Evolutionary conservation across 75 land plant genomes (phyloP), one percentile per base, ranked within the genome.

Genomic region (Pinus taeda): DNA sequence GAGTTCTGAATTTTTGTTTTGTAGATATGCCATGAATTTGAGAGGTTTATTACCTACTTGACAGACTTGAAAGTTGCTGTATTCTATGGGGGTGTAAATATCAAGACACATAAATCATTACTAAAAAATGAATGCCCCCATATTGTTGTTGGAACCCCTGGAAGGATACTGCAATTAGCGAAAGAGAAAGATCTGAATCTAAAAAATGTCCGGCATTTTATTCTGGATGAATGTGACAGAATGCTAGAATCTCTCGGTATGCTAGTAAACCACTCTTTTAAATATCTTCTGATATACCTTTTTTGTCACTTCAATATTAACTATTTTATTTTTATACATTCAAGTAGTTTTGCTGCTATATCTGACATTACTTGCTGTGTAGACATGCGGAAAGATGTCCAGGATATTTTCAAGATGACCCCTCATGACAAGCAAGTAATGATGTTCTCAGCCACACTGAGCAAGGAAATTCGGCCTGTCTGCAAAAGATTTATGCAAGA

Each of bases 401-500:
- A 97, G 81, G 98, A 97, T 74, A 97, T 97, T 42, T 97, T 97
- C 85, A 97, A 97, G 91, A 85, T 95, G 88, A 97, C 99, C 26
- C 99, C 98, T 55, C 99, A 97, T 81, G 99, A 97, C 77, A 97
- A 97, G 88, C 99, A 97, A 90, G 99, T 97, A 11, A 97, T 95
- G 99, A 97, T 97, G 99, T 97, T 97, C 80, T 97, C 99, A 30
- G 99, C 99, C 15, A 97, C 99, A 15, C 88, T 97, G 62, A 97
- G 99, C 98, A 97, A 97, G 83, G 99, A 97, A 79, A 97, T 97
- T 29, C 95, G 99, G 24, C 99, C 99, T 24, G 98, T 97, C 75
- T 97, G 99, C 98, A 97, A 97, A 83, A 85, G 88, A 77, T 97
- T 97, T 75, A 97, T 97, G 99, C 99, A 95, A 91, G 99, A 97